Base-by-base conservation (phyloP, 2,329 filamentous ascomycete genomes). In the Fonsecaea pugnacius region DNA sequence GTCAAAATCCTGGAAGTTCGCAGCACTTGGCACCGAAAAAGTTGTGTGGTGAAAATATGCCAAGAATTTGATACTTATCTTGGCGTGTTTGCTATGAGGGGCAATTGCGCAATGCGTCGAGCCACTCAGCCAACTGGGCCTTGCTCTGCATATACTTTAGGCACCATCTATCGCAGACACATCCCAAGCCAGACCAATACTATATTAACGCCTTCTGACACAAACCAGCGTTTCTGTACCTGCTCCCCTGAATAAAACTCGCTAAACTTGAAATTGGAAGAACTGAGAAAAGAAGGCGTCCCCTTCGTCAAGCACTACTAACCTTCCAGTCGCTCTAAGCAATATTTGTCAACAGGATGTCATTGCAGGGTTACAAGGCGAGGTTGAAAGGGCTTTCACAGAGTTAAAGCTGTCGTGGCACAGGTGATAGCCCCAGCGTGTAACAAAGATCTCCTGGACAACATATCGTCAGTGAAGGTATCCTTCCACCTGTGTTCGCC, bases 351-450 rank as follows among this genome's bases (percentile, higher is more conserved):
- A 3, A 27, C 9, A 10, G 3, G 16, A 5, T 48, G 18, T 27
- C 1, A 48, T 48, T 5, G 27, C 6, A 30, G 4, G 27, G 27
- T 30, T 12, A 21, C 21, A 48, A 12, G 9, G 43, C 24, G 43
- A 27, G 43, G 21, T 3, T 9, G 43, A 48, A 7, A 10, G 3
- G 33, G 18, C 7, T 7, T 53, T 40, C 43, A 66, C 30, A 63
- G 30, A 27, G 10, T 46, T 43, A 60, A 16, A 16, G 64, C 56
- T 27, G 56, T 21, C 12, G 60, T 58, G 12, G 38, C 60, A 61
- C 56, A 66, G 16, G 50, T 57, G 8, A 66, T 57, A 21, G 46
- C 64, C 43, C 57, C 64, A 32, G 58, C 12, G 38, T 66, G 57
- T n/a, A 66, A 18, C 30, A 50, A 21, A 8, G 52, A 56, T 62